A percentile compares a stretch with the other conserved stretches of the same genome.
Conservation (phyloP, 352 stramenopile genomes). For the Globisporangium ultimum region DNA sequence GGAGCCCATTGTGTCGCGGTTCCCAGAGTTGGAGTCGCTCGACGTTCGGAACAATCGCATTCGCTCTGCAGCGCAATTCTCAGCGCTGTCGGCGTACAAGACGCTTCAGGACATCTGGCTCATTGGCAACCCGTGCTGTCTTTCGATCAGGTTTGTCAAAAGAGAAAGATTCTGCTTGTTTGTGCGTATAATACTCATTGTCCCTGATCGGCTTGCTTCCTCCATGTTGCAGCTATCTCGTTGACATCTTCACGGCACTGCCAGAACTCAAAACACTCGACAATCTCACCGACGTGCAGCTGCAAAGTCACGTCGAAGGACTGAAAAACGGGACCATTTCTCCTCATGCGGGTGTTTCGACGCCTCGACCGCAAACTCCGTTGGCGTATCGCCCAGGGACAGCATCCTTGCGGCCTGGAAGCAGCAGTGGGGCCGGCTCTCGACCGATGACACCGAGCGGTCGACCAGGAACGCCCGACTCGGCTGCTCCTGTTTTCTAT, state of each 20-base stretch:
- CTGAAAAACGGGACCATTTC: slow-evolving; percentile 38
- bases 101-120: slow-evolving; percentile 65
- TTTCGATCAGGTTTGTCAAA: slow-evolving; percentile 32
- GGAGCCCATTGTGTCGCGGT: slow-evolving; percentile 23
- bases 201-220: neutral
- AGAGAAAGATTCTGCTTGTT: neutral
- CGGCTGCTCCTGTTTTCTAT: slow-evolving; percentile 45
- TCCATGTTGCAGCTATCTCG: slow-evolving; percentile 36
- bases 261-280: slow-evolving; percentile 66
- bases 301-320: slow-evolving; percentile 40
- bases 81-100: slow-evolving; percentile 20
- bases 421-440: slow-evolving; percentile 11
- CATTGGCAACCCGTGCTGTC: slow-evolving; percentile 61
- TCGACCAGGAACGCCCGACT: slow-evolving; percentile 29
- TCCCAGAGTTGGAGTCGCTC: slow-evolving; percentile 62
- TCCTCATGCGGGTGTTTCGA: slow-evolving; percentile 23
- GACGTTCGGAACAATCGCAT: slow-evolving; percentile 66
- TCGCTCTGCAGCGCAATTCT: slow-evolving; percentile 14
- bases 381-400: slow-evolving; percentile 25
- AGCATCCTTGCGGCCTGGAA: slow-evolving; percentile 27
- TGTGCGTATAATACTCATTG: too few species aligned
- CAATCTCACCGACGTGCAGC: slow-evolving; percentile 40
- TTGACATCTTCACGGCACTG: slow-evolving; percentile 37
- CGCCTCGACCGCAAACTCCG: slow-evolving; percentile 32
- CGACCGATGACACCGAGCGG: slow-evolving; percentile 26